Conservation (phyloP, 768 basidiomycete species). For the Kwoniella dejecticola region DNA sequence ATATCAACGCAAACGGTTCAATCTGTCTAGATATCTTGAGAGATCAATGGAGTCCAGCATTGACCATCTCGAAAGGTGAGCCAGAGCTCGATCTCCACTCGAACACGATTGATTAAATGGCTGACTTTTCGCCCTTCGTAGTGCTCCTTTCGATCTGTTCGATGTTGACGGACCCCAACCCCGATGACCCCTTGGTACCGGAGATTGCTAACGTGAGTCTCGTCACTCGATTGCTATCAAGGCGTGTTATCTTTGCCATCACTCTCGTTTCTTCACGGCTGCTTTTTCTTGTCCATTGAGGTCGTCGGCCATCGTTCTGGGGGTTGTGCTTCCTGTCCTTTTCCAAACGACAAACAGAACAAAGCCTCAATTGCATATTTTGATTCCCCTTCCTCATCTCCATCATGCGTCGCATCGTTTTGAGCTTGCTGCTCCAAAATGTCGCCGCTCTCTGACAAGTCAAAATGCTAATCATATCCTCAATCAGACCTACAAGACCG, state of each 20-base stretch:
- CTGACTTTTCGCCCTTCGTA: slow-evolving; percentile 50
- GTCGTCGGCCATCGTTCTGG: too few relatives aligned
- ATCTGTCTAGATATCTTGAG: slow-evolving; percentile 98
- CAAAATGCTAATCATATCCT: too few relatives aligned
- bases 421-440: too few relatives aligned
- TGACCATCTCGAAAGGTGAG: slow-evolving; percentile 97
- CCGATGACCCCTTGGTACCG: slow-evolving; percentile 96
- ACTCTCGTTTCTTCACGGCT: too few relatives aligned
- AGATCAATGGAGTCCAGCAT: slow-evolving; percentile 98
- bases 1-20: slow-evolving; percentile 99
- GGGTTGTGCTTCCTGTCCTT: too few relatives aligned
- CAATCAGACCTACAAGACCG: slow-evolving; percentile 98
- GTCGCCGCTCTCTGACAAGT: too few relatives aligned
- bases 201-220: slow-evolving; percentile 81
- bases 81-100: slow-evolving; percentile 3
- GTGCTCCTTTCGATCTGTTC: slow-evolving; percentile 97
- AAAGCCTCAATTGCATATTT: too few relatives aligned
- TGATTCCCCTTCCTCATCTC: not conserved
- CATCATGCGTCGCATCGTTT: too few relatives aligned
- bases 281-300: too few relatives aligned
- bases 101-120: too few relatives aligned
- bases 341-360: too few relatives aligned
- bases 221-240: slow-evolving; percentile 23
- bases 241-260: too few relatives aligned
- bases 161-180: slow-evolving; percentile 98